Evolutionary conservation across 441 rosid species (phyloP), one percentile per base, ranked within the genome.

Genomic region (Hypseocharis bilobata): DNA sequence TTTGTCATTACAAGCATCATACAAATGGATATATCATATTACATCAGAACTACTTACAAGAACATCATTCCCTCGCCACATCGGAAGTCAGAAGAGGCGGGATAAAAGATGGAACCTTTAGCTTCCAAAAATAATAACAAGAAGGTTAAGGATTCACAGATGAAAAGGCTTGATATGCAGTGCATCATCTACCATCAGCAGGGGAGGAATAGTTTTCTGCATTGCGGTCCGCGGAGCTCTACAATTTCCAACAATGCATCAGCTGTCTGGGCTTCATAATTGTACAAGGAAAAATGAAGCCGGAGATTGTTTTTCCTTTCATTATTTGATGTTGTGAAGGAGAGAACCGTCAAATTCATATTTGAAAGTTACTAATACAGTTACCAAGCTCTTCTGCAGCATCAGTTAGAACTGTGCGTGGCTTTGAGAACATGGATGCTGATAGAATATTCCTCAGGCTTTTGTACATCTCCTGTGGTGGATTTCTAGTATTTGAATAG

Each of bases 341-440:
- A 7, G 30, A 49, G 64, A 45, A 60, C 56, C 59, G 32, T 20
- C 6, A 29, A 51, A 62, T 60, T 79, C 69, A 86, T 77, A 86
- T 86, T 74, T 86, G 81, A 63, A 84, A 86, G 78, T 86, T 82
- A 58, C 83, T 81, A 10, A 73, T 72, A 68, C 81, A 80, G 75
- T 60, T 70, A 11, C 79, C 77, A 28, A 62, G 70, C 68, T 69
- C 66, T 77, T 84, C 89, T 14, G 86, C 84, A 32, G 82, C 79
- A 68, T 77, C 78, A 29, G 83, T 79, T 60, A 82, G 64, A 59
- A 82, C 7, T 1, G 79, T 57, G 65, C 51, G 2, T 7, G 73
- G 63, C 60, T 74, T 74, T 19, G 72, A 47, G 3, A 60, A 66
- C 42, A 65, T 47, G 3, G 82, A 73, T 23, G 67, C 72, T 0